Evolutionary conservation across 371 early-diverging fungal genomes (phyloP), one percentile per base, ranked within the genome.

Genomic region (Sporodiniella umbellata): DNA sequence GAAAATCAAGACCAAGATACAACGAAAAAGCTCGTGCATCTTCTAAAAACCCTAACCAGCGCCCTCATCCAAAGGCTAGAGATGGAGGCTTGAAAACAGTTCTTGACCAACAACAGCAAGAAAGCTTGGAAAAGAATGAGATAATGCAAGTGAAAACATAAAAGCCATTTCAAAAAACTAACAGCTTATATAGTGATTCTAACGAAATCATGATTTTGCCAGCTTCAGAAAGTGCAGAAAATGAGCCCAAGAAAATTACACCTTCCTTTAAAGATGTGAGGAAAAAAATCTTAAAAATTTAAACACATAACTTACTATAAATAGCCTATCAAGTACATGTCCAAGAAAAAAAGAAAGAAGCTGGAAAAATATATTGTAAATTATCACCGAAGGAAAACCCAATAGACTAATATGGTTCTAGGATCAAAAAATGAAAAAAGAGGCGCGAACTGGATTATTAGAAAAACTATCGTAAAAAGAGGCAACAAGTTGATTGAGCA

Each of bases 391-490:
- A 23, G 11, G 39, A 4, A 21, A 22, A 10, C 8, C 19, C 8
- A 38, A 2, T 12, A 3, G n/a, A 7, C 10, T 21, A 47, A 50
- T 10, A 15, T 54, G 23, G n/a, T 14, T 42, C 28, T 31, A 88
- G 87, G 89, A 93, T 57, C 88, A 90, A 78, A 93, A 96, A 68
- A 61, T 95, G 63, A 95, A 95, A 67, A 97, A 96, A 76, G 96
- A 96, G 52, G 88, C 92, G 39, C 79, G 93, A 31, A 87, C 80
- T 1, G 84, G 79, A 14, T 68, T 96, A 22, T 60, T 95, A 37
- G 86, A 89, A 45, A 90, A 95, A 65, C 80, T 96, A 19, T 79
- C 90, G 72, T 70, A 75, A 50, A 54, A 54, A n/a, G n/a, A n/a
- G n/a, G n/a, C n/a, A n/a, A n/a, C n/a, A n/a, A n/a, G n/a, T n/a